Conservation (phyloP, 768 basidiomycete genomes). For the Auriscalpium microsporum region DNA sequence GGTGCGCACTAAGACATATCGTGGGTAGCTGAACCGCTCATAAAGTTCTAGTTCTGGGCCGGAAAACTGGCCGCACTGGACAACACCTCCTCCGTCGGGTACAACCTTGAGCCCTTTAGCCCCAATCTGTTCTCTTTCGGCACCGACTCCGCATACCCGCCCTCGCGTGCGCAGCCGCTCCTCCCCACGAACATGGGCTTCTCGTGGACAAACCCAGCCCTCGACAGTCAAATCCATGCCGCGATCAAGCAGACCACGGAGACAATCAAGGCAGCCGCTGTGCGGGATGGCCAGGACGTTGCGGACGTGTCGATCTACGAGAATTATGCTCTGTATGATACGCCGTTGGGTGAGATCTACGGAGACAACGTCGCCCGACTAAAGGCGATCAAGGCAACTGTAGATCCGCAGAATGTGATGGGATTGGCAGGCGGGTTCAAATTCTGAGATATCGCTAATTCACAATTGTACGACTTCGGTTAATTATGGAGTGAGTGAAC, state of each 20-base stretch:
- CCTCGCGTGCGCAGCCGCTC: slow-evolving; percentile 4
- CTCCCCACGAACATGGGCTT: background rate
- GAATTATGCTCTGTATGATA: slow-evolving; percentile 12
- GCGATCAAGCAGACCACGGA: background rate
- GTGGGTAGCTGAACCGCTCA: background rate
- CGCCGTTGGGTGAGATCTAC: slow-evolving; percentile 9
- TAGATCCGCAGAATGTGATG: slow-evolving; percentile 18
- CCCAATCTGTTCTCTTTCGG: slow-evolving; percentile 2
- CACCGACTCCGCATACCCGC: slow-evolving; percentile 6
- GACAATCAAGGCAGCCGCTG: background rate
- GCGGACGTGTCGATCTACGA: slow-evolving; percentile 5
- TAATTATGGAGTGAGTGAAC: background rate
- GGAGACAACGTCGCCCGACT: slow-evolving; percentile 11
- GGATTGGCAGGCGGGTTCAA: slow-evolving; percentile 17
- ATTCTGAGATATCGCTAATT: background rate
- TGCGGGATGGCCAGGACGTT: slow-evolving; percentile 13
- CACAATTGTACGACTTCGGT: too few relatives aligned
- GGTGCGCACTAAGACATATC: background rate
- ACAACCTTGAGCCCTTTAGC: slow-evolving; percentile 1
- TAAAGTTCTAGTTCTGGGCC: slow-evolving; percentile 1
- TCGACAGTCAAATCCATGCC: background rate
- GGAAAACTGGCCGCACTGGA: background rate
- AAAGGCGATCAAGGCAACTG: background rate
- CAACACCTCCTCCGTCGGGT: background rate
- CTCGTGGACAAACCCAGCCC: background rate